Evolutionary conservation across 495 filamentous ascomycete genomes (phyloP), one percentile per base, ranked within the genome.

Genomic region (Haplographium delicatum): DNA sequence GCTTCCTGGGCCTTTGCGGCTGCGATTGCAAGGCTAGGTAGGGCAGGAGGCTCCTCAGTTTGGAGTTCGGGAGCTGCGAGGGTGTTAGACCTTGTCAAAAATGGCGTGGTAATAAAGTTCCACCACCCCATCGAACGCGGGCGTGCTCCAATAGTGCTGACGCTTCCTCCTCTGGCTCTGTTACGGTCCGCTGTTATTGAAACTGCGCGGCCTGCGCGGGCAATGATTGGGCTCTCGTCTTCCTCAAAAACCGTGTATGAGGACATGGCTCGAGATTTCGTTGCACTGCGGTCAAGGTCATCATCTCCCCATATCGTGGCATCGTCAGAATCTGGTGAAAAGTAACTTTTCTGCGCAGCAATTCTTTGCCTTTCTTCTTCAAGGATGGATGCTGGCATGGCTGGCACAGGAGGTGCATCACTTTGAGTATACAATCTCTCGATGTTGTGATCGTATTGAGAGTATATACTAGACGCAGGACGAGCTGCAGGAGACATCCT

Each of bases 61-160:
- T 61, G 61, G 3, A 60, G 39, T 3, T 64, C 63, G n/a, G 63
- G 66, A 38, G 53, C 65, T 7, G 58, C 54, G 1, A 62, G 31
- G 5, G 70, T 68, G 53, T 65, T 72, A 10, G 71, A 70, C 4
- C 69, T 62, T 16, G 72, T 67, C 33, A 81, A 59, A 47, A 95
- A 84, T 0, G 90, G 90, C 1, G 89, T 89, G 1, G 83, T 83
- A 34, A 95, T 76, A 51, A 85, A 76, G 52, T 87, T 90, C 90
- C 90, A 96, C 90, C 90, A 96, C 9, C 59, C 59, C 26, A 79
- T 75, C 3, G 88, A 89, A 28, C 76, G 69, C 9, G 76, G 74
- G 37, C 80, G 75, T 31, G 76, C 77, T 5, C 67, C 60, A 31
- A 76, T 64, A 9, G 71, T 75, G 28, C 48, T 63, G 22, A 60